These are phyloP conservation scores for Russula brevipes DNA, from an alignment of 768 basidiomycete species.

Conservation along the genomic window DNA sequence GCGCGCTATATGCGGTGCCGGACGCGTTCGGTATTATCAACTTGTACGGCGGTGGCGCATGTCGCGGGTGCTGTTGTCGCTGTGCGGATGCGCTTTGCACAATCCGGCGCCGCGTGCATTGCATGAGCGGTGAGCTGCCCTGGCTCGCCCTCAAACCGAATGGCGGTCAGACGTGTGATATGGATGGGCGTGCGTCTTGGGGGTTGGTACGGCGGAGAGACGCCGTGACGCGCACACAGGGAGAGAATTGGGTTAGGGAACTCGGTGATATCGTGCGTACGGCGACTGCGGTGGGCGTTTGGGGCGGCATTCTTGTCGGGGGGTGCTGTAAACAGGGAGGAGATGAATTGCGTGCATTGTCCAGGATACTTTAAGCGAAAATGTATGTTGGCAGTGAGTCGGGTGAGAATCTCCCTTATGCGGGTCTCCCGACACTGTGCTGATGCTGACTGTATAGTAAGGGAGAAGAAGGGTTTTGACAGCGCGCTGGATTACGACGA, in stretches of 20 bases:
- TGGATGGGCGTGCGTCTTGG: constrained; percentile 40
- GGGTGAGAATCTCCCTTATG: too few relatives aligned
- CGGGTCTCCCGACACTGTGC: too few relatives aligned
- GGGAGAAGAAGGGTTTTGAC: too few relatives aligned
- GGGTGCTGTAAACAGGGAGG: constrained; percentile 66
- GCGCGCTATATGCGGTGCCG: constrained; percentile 33
- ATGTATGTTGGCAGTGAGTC: too few relatives aligned
- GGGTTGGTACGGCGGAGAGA: constrained; percentile 26
- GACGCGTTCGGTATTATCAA: constrained; percentile 57
- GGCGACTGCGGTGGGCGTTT: constrained; percentile 28
- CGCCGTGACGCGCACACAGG: constrained; percentile 24
- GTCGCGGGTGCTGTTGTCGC: constrained; percentile 39
- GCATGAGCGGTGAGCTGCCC: constrained; percentile 31
- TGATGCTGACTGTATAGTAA: too few relatives aligned
- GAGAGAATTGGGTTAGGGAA: constrained; percentile 36
- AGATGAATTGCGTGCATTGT: constrained; percentile 39
- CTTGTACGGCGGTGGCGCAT: constrained; percentile 55
- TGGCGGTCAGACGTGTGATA: constrained; percentile 54
- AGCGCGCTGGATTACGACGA: too few relatives aligned
- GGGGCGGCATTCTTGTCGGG: constrained; percentile 55
- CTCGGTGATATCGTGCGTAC: constrained; percentile 30
- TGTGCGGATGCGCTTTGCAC: constrained; percentile 31
- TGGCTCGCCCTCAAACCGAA: constrained; percentile 73
- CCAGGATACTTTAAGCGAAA: neutral
- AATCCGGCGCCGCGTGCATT: neutral